Base-by-base conservation (phyloP, 2,329 filamentous ascomycete species). In the Aspergillus sp. region DNA sequence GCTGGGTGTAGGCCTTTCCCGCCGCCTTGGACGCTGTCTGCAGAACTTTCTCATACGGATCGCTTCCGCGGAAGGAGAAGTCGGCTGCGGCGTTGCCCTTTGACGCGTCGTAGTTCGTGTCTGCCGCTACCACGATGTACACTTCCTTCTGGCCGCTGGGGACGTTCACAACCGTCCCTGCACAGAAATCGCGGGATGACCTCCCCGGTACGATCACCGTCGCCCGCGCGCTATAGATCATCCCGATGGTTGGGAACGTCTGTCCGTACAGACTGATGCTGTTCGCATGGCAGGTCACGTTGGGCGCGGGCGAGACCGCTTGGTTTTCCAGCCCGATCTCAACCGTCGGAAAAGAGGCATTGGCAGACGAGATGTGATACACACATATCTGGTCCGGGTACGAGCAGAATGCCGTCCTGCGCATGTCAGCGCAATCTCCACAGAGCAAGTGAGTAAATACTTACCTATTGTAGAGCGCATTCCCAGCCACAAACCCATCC, bases 11-110 rank as follows among this genome's bases (percentile, higher is more conserved):
- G 19, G 55, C 42, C 3, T 46, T 48, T 11, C 36, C 36, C 1
- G 42, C 32, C 3, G 60, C 60, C 1, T 35, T 19, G 2, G 52
- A 53, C 0, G 53, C 38, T 75, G 6, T 61, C 53, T 2, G 59
- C 33, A 3, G 68, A 53, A 82, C 72, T 2, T 64, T 51, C 0
- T 63, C 42, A 0, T 59, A 68, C 1, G 80, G 80, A 51, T 82
- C 76, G 1, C 62, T 62, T 2, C 80, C 79, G 33, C 68, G 71
- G 63, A 81, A 83, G 0, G 76, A 78, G 60, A 74, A 82, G 10
- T 66, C 60, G 51, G 60, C 60, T 14, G 67, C 68, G 0, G 69
- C 64, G 44, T 74, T 79, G 1, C 81, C 80, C 32, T 77, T 75
- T 3, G 67, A 75, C 49, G 76, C 66, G 45, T 82, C 78, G 49